These are phyloP conservation scores for Candida albicans DNA, from an alignment of 1,139 yeast genomes.

Conservation along the genomic window DNA sequence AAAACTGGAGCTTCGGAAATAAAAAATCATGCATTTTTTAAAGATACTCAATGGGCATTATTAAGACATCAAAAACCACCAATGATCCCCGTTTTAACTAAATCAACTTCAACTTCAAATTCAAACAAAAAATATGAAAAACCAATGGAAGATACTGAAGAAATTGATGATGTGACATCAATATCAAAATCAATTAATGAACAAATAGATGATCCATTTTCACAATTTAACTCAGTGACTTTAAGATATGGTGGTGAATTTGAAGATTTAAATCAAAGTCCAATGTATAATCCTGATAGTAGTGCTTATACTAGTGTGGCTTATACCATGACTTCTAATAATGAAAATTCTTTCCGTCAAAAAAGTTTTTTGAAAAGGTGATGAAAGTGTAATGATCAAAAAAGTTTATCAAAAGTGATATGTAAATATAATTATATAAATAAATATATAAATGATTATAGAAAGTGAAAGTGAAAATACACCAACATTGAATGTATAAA, in stretches of 20 bases:
- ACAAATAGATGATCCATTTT: slow-evolving; percentile 75
- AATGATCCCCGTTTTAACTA: slow-evolving; percentile 83
- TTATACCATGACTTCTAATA: slow-evolving; percentile 50
- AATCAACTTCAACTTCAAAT: slow-evolving; percentile 26
- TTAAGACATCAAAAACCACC: slow-evolving; percentile 92
- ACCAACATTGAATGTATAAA: neutral
- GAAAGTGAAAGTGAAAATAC: neutral
- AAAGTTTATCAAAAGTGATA: neutral
- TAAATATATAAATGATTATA: neutral
- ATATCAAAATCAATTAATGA: slow-evolving; percentile 22
- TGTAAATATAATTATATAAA: neutral
- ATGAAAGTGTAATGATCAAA: slow-evolving; percentile 2
- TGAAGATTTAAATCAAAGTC: slow-evolving; percentile 29
- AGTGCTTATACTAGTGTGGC: slow-evolving; percentile 65
- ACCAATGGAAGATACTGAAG: slow-evolving; percentile 13
- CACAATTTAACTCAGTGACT: slow-evolving; percentile 84
- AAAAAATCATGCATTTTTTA: slow-evolving; percentile 86
- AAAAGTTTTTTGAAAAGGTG: slow-evolving; percentile 31
- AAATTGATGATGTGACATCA: slow-evolving; percentile 20
- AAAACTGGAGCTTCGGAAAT: slow-evolving; percentile 93
- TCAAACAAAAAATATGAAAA: slow-evolving; percentile 24
- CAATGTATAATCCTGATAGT: slow-evolving; percentile 50
- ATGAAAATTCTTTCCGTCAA: slow-evolving; percentile 32
- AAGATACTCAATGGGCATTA: slow-evolving; percentile 91
- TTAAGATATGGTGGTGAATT: slow-evolving; percentile 72